Percentiles rank a stretch among this genome's conserved stretches.
These are phyloP conservation scores for Fusarium siculi DNA, from an alignment of 2,329 filamentous ascomycete genomes.

Conservation along the genomic window DNA sequence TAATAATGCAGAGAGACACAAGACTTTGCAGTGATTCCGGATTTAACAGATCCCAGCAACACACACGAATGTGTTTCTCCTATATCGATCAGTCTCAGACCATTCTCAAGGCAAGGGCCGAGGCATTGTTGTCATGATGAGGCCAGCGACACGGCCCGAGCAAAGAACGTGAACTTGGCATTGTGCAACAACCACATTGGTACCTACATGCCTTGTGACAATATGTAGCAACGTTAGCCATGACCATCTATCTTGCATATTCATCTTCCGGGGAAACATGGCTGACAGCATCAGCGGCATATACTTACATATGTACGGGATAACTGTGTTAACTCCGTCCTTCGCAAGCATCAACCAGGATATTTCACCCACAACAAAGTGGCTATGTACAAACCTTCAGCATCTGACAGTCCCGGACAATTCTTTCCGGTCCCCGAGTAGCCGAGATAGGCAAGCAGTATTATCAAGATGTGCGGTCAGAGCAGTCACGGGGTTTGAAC, in stretches of 20 bases:
- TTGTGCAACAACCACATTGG: not conserved
- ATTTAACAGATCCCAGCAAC: slow-evolving; percentile 25
- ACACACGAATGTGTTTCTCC: not conserved
- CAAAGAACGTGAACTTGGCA: not conserved
- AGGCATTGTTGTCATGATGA: slow-evolving; percentile 3
- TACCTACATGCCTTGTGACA: not conserved
- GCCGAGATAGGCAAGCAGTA: slow-evolving; percentile 10
- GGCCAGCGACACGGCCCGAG: slow-evolving; percentile 1
- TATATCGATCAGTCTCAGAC: not conserved
- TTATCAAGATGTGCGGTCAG: slow-evolving; percentile 39
- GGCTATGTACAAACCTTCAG: not conserved
- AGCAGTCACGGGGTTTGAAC: slow-evolving; percentile 27
- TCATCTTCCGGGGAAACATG: slow-evolving; percentile 18
- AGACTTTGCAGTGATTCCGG: slow-evolving; percentile 14
- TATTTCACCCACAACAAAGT: slow-evolving; percentile 4
- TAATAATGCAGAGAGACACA: slow-evolving; percentile 20
- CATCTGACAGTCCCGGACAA: slow-evolving; percentile 30
- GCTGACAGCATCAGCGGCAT: slow-evolving; percentile 7
- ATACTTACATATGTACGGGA: slow-evolving; percentile 2
- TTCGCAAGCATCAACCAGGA: slow-evolving; percentile 19
- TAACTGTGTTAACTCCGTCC: slow-evolving; percentile 8
- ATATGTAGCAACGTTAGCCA: slow-evolving; percentile 27
- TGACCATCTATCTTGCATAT: slow-evolving; percentile 40
- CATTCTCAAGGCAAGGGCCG: not conserved
- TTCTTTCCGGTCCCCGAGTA: slow-evolving; percentile 27